Evolutionary conservation across 169 alveolate species (phyloP).

Genomic region (Plasmodium coatneyi): DNA sequence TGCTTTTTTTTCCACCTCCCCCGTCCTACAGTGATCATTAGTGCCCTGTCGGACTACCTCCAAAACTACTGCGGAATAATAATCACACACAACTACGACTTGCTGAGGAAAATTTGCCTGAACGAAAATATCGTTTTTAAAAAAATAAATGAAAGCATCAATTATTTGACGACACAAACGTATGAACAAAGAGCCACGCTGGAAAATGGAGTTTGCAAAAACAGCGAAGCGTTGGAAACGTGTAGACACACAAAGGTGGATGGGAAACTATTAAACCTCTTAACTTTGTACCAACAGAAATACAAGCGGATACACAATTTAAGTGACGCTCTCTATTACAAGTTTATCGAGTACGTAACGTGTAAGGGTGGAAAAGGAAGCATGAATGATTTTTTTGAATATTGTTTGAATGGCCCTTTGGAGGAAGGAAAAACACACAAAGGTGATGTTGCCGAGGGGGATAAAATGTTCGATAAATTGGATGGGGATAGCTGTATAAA

Average conservation of each 20-base stretch:
- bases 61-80: slow-evolving; percentile 70
- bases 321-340: slow-evolving; percentile 47
- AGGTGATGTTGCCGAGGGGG: background rate
- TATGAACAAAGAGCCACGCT: slow-evolving; percentile 1
- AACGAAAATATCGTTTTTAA: slow-evolving; percentile 64
- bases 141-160: slow-evolving; percentile 34
- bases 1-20: background rate
- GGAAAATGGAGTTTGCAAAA: slow-evolving; percentile 68
- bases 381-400: slow-evolving; percentile 41
- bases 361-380: background rate
- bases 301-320: slow-evolving; percentile 57
- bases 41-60: slow-evolving; percentile 69
- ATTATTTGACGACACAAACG: slow-evolving; percentile 17
- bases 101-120: slow-evolving; percentile 51
- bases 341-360: slow-evolving; percentile 42
- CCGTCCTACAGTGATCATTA: slow-evolving; percentile 32
- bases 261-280: slow-evolving; percentile 2
- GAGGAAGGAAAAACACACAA: background rate
- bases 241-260: slow-evolving; percentile 59
- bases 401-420: background rate
- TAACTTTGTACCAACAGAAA: slow-evolving; percentile 46
- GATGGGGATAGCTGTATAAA: background rate
- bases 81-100: slow-evolving; percentile 72
- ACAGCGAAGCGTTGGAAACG: slow-evolving; percentile 74
- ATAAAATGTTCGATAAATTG: background rate